These are phyloP conservation scores for Thymus mandschuricus DNA, from an alignment of 257 asterid genomes.

Conservation along the genomic window DNA sequence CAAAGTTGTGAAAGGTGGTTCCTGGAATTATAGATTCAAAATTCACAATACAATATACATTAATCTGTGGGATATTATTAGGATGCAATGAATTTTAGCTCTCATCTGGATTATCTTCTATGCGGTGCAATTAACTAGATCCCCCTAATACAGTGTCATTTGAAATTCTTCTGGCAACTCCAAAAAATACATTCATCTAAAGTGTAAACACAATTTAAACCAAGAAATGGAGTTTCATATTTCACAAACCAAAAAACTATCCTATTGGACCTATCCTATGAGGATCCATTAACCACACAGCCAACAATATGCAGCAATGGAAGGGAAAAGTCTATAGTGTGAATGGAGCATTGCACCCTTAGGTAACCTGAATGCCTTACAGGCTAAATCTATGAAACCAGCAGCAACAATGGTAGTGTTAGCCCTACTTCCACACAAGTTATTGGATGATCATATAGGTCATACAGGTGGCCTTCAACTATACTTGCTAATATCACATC, in stretches of 20 bases:
- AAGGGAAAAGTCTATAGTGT: not conserved
- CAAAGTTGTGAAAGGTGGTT: constrained; percentile 1
- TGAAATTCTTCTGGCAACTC: constrained; percentile 12
- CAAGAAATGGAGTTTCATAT: constrained; percentile 16
- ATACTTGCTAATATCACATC: constrained; percentile 16
- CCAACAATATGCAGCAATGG: not conserved
- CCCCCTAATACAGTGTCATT: not conserved
- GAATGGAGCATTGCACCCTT: not conserved
- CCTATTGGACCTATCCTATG: not conserved
- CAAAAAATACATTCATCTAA: constrained; percentile 1
- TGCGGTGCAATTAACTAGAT: not conserved
- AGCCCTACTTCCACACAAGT: not conserved
- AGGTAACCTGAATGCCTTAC: not conserved
- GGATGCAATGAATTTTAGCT: constrained; percentile 17
- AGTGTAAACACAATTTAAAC: not conserved
- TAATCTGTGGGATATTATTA: not conserved
- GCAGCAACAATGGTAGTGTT: constrained; percentile 4
- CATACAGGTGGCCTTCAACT: not conserved
- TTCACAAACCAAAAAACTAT: not conserved
- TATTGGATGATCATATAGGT: too few species aligned
- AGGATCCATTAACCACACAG: constrained; percentile 12
- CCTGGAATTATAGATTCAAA: constrained; percentile 9
- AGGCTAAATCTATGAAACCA: not conserved
- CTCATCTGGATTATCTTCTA: constrained; percentile 2
- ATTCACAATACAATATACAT: not conserved